phyloP scores from a whole-genome alignment of 148 eudicot species.

The Fallopia convolvulus region DNA sequence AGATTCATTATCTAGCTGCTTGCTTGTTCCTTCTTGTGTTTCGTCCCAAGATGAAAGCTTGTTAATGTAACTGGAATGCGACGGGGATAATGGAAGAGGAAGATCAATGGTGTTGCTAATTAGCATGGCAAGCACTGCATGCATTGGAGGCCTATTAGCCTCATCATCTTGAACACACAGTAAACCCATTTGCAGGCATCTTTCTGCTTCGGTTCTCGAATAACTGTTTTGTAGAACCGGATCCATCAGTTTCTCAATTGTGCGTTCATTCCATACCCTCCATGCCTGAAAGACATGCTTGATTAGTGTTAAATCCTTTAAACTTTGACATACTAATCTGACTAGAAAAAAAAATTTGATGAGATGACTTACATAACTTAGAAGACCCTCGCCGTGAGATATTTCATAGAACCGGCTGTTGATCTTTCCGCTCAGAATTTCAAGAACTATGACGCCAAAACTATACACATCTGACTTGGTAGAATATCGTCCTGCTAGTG shows the following conservation, averaged over 20 bases:
- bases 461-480: conserved; percentile 5
- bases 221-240: not conserved
- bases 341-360: no score
- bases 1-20: not conserved
- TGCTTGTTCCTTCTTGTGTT: not conserved
- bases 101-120: not conserved
- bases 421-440: conserved; percentile 1
- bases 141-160: not conserved
- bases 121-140: not conserved
- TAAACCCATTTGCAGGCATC: not conserved
- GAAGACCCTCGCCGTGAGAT: not conserved
- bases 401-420: not conserved
- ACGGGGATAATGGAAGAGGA: not conserved
- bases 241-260: not conserved
- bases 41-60: not conserved
- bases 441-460: not conserved
- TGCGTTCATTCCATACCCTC: not conserved
- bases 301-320: not conserved
- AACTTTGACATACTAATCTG: not conserved
- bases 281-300: not conserved
- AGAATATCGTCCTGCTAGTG: conserved; percentile 1
- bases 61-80: not conserved
- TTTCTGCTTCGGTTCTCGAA: not conserved
- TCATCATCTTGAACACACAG: not conserved
- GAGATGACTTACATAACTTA: not conserved